These are phyloP conservation scores for Diplocarpon rosae DNA, from an alignment of 2,329 filamentous ascomycete genomes.

Conservation along the genomic window DNA sequence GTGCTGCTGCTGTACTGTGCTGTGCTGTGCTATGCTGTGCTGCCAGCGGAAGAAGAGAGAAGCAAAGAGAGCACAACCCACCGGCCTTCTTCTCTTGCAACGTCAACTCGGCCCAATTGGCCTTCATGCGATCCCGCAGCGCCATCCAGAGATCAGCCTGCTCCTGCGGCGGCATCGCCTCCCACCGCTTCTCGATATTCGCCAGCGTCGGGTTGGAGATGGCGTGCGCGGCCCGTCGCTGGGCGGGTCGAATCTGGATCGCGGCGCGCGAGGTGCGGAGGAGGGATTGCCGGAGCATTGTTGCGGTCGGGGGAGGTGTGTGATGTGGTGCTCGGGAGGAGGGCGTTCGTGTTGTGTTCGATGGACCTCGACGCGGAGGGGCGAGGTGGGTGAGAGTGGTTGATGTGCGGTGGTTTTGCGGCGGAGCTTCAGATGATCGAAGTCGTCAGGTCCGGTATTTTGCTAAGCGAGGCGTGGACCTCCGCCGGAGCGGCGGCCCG, in stretches of 20 bases:
- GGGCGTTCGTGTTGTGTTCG: not conserved
- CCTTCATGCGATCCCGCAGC: conserved; percentile 97
- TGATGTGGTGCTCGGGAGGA: not conserved
- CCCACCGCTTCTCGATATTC: conserved; percentile 99
- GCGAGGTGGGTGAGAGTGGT: too few species aligned
- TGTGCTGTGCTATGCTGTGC: not conserved
- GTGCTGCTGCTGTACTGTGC: not conserved
- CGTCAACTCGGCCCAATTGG: conserved; percentile 90
- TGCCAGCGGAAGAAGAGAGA: not conserved
- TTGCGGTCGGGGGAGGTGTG: conserved; percentile 2
- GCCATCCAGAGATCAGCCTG: conserved; percentile 99
- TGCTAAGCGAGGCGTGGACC: not conserved
- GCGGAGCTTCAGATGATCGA: too few species aligned
- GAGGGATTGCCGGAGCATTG: conserved; percentile 1
- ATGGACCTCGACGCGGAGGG: not conserved
- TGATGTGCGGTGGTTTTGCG: too few species aligned
- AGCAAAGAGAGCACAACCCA: conserved; percentile 38
- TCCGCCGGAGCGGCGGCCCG: not conserved
- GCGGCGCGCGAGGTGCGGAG: conserved; percentile 21
- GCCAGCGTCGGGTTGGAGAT: conserved; percentile 96
- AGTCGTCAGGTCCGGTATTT: not conserved
- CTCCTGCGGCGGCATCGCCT: conserved; percentile 94
- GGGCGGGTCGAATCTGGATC: not conserved
- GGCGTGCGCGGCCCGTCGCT: conserved; percentile 52
- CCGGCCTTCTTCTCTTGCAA: conserved; percentile 98